phyloP scores from a whole-genome alignment of 2,329 filamentous ascomycete species.

The Claviceps arundinis region DNA sequence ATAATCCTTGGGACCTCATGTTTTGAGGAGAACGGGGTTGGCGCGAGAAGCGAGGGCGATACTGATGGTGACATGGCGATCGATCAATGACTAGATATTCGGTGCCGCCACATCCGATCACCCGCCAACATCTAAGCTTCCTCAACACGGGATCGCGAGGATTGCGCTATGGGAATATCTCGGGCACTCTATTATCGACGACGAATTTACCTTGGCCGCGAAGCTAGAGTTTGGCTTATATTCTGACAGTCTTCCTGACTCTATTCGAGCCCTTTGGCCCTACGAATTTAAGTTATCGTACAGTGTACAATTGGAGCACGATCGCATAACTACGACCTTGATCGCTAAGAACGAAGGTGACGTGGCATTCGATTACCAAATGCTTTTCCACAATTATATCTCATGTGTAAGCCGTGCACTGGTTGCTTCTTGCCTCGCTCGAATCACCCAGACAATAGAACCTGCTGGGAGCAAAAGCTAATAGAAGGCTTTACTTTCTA shows the following conservation, averaged over 20 bases:
- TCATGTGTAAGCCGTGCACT: slow-evolving; percentile 57
- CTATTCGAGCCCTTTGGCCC: slow-evolving; percentile 63
- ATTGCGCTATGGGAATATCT: slow-evolving; percentile 87
- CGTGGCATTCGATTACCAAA: slow-evolving; percentile 78
- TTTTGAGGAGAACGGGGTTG: not conserved
- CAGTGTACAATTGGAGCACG: slow-evolving; percentile 70
- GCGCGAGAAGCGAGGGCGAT: not conserved
- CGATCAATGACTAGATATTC: slow-evolving; percentile 53
- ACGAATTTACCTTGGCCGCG: slow-evolving; percentile 49
- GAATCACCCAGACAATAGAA: not conserved
- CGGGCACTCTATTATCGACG: slow-evolving; percentile 55
- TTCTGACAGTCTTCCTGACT: slow-evolving; percentile 53
- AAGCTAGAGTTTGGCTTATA: slow-evolving; percentile 95
- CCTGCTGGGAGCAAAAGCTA: not conserved
- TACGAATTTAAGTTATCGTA: slow-evolving; percentile 85
- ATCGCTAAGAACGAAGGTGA: slow-evolving; percentile 81
- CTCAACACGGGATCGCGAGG: slow-evolving; percentile 91
- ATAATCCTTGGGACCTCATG: not conserved
- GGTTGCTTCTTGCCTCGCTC: not conserved
- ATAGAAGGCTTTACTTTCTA: slow-evolving; percentile 21
- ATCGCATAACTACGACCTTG: slow-evolving; percentile 65
- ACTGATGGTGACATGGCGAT: not conserved
- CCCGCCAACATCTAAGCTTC: slow-evolving; percentile 63
- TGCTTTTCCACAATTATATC: slow-evolving; percentile 77
- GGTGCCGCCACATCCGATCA: slow-evolving; percentile 66